Base-by-base conservation (phyloP, 139 green algal species). In the Axilococcus clingmanii region DNA sequence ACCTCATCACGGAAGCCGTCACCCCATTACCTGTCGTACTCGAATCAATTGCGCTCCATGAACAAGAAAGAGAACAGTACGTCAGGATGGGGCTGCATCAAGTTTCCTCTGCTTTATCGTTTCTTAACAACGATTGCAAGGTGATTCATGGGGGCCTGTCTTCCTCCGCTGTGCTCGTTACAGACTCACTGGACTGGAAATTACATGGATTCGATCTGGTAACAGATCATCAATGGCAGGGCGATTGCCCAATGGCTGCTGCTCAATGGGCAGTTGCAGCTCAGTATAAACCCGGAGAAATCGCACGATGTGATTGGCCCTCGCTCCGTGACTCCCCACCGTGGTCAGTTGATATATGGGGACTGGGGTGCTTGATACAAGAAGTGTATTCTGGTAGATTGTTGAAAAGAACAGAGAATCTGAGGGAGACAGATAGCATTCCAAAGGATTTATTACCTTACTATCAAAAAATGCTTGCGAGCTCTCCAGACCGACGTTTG, bases 311-410 rank as follows among this genome's bases (percentile, higher is more conserved):
- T 4, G 87, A 96, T 19, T 97, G 87, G 87, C 53, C 74, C 38
- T 46, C 59, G 0, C 58, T 99, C 2, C 32, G 55, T 28, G 43
- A 81, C 19, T 57, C 56, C 1, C 93, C 93, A 0, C 68, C 86
- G n/a, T 96, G 82, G 76, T 86, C 83, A 12, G 85, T 98, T 33
- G 93, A 99, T 60, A 74, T 84, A 14, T 99, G 93, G 92, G 92
- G 92, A 0, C 77, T 99, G 40, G 92, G 92, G 42, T 97, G 90
- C 67, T 71, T 96, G 38, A 94, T 96, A 35, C 85, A 94, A 63
- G 78, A 88, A 58, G 65, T 75, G 11, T 91, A 77, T 70, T 69
- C 60, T 23, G 65, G 62, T 5, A 27, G 34, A 20, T 36, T 55
- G n/a, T 68, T 96, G 46, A 23, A 20, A 0, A 48, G 55, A 22